Evolutionary conservation across 495 filamentous ascomycete species (phyloP), one percentile per base, ranked within the genome.

Genomic region (Aspergillus wentii): DNA sequence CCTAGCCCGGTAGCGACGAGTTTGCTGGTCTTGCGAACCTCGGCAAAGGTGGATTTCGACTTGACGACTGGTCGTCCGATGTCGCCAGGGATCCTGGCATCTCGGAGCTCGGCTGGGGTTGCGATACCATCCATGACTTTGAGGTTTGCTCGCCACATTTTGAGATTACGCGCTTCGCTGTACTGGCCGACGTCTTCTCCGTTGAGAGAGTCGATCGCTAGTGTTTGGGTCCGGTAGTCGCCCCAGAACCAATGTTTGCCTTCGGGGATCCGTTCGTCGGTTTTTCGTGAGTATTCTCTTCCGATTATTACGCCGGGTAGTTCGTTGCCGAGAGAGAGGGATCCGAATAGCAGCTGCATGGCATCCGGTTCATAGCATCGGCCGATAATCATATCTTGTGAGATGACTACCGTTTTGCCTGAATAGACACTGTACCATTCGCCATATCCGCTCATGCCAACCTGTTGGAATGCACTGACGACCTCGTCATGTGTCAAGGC

Each of bases 211-310:
- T 72, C 65, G 9, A 82, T 34, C 19, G 70, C 74, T 3, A 82
- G 64, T 0, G 73, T 71, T 27, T 80, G 66, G 0, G 66, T 65
- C 2, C 78, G 64, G 30, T 59, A 62, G 32, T 80, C 75, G 13
- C 64, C 72, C 75, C 75, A 80, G 52, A 73, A 76, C 73, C 73
- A 79, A 2, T 49, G 41, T n/a, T 63, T 57, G 4, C 50, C 59
- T 5, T 51, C 32, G 0, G 54, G 44, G 19, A 79, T 75, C 8
- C 75, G 72, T 1, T 44, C 37, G 23, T 80, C 75, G 5, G 59
- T 51, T 21, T 53, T 36, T 5, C 49, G 27, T 0, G 74, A 69
- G 44, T 64, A 77, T 5, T 50, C 43, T 10, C 78, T 62, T 8
- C 53, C 70, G 17, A 55, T 49, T 3, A 61, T 27, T 8, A 72